Evolutionary conservation across 306 rosid genomes (phyloP), one percentile per base, ranked within the genome.

Genomic region (Corylus americana): DNA sequence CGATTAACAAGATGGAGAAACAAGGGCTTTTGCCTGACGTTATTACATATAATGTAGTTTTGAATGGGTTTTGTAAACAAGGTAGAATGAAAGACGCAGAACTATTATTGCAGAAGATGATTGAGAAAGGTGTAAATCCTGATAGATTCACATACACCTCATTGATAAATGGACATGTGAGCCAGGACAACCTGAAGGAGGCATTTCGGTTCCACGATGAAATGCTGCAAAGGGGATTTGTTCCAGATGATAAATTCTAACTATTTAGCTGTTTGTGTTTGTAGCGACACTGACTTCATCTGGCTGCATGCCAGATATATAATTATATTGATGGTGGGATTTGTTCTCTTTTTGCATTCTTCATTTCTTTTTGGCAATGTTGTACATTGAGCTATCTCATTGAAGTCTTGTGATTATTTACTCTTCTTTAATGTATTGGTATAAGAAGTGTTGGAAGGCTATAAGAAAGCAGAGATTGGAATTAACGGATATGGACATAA

Each of bases 181-280:
- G 94, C 83, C 89, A 88, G 82, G 93, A 91, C 86, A 92, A 91
- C 78, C 77, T 95, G 87, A 90, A 85, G 78, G 97, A 87, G 82
- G 98, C 97, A 71, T 95, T 95, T 82, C 88, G 87, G 47, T 83
- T 89, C 85, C 98, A 95, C 35, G 98, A 95, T 80, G 97, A 91
- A 82, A 92, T 95, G 98, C 86, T 95, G 68, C 97, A 88, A 81
- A 86, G 86, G 86, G 98, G 98, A 64, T 93, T 91, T 78, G 89
- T 88, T 76, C 98, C 98, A 14, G 98, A 95, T 81, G 98, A 92
- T 81, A 92, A 79, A 66, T 92, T 90, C 85, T 95, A 81, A 83
- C 74, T 71, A 39, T 57, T 58, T 73, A 58, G 17, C 59, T 25
- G 67, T 80, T 64, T 74, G 48, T 55, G 71, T 76, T 59, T 64